Evolutionary conservation across 306 rosid species (phyloP).

Genomic region (Rubus parviflorus): DNA sequence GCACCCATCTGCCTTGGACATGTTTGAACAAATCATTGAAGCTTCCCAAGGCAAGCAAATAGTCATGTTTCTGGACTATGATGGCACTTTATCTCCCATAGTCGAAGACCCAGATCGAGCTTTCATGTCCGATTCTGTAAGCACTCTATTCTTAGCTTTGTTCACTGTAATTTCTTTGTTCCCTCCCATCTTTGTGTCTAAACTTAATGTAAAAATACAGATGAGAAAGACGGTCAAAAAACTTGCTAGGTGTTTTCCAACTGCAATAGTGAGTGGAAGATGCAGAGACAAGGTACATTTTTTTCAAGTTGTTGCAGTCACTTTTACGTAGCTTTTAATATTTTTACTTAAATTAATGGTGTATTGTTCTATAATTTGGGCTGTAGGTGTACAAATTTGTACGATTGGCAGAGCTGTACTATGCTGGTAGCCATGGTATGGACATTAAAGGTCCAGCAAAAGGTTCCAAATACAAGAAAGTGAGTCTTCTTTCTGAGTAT

Average conservation of each 20-base stretch:
- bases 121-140: constrained; percentile 72
- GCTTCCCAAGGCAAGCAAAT: constrained; percentile 80
- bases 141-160: constrained; percentile 19
- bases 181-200: not conserved
- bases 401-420: constrained; percentile 78
- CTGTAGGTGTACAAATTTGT: constrained; percentile 75
- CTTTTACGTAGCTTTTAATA: not conserved
- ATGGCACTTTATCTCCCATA: constrained; percentile 90
- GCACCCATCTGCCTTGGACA: constrained; percentile 87
- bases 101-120: constrained; percentile 89
- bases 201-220: constrained; percentile 40
- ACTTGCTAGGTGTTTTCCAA: constrained; percentile 76
- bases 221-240: constrained; percentile 82
- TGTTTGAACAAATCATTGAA: constrained; percentile 70
- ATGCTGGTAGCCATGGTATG: constrained; percentile 99
- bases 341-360: not conserved
- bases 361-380: constrained; percentile 5
- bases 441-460: constrained; percentile 88
- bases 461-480: constrained; percentile 62
- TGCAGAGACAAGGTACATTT: constrained; percentile 78
- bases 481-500: constrained; percentile 31
- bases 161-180: not conserved
- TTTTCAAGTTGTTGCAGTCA: not conserved
- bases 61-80: constrained; percentile 87
- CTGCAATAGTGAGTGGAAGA: constrained; percentile 92